phyloP scores from a whole-genome alignment of 495 filamentous ascomycete species.

The Filosporella fistucella region DNA sequence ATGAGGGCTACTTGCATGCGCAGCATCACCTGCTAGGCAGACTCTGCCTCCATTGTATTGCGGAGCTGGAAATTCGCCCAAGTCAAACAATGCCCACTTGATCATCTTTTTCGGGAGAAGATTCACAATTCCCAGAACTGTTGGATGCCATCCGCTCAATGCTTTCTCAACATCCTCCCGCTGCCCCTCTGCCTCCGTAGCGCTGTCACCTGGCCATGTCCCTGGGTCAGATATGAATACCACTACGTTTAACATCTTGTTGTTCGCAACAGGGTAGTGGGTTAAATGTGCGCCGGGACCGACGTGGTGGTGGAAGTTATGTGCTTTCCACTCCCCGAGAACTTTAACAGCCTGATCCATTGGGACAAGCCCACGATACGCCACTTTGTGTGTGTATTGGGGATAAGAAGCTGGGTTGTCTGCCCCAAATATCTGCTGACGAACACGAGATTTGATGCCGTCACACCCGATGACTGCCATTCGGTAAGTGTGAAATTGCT shows the following conservation, averaged over 20 bases:
- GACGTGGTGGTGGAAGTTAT: constrained; percentile 37
- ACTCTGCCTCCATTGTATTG: background rate
- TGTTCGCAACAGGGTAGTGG: constrained; percentile 37
- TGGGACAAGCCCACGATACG: constrained; percentile 43
- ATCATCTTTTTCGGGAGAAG: constrained; percentile 7
- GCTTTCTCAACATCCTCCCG: constrained; percentile 24
- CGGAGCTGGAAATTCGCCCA: constrained; percentile 2
- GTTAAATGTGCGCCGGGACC: constrained; percentile 41
- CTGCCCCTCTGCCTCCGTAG: constrained; percentile 21
- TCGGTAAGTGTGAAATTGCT: constrained; percentile 5
- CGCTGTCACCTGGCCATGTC: constrained; percentile 32
- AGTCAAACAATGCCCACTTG: constrained; percentile 6
- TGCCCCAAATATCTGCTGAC: constrained; percentile 31
- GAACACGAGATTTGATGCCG: constrained; percentile 45
- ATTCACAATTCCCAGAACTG: constrained; percentile 1
- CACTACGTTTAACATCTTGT: constrained; percentile 41
- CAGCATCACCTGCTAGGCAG: constrained; percentile 8
- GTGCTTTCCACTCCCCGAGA: constrained; percentile 36
- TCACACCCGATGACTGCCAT: constrained; percentile 48
- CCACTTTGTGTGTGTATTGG: constrained; percentile 39
- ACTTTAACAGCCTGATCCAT: constrained; percentile 35
- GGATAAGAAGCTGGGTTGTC: constrained; percentile 34
- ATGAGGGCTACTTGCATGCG: constrained; percentile 6
- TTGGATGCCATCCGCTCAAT: background rate
- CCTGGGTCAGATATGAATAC: constrained; percentile 36